Base-by-base conservation (phyloP, 106 monocot genomes). In the Iris macrosiphon region DNA sequence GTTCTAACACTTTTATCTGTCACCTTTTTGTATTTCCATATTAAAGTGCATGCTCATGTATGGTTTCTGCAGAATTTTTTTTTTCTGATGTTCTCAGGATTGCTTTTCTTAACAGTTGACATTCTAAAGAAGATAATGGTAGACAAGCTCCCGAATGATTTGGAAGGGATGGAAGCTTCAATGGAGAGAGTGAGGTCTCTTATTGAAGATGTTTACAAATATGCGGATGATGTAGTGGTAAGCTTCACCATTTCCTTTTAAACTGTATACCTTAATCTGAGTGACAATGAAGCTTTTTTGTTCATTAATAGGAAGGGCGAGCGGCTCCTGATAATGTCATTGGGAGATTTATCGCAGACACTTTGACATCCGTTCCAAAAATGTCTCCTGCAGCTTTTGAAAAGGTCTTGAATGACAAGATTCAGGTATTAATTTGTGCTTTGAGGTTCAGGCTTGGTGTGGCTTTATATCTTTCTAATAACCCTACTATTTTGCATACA, bases 111-210 rank as follows among this genome's bases (percentile, higher is more conserved):
- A 8, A 8, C 76, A 93, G 88, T 78, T 84, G 93, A 84, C 31
- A 66, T 84, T 62, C 61, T 87, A 43, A 93, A 93, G 72, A 74
- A 48, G 17, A 72, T 77, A 17, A 53, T 49, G 34, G 72, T 76
- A 16, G 81, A 93, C 44, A 93, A 93, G 54, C 74, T 88, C 35
- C 93, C 88, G 1, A 84, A 71, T 78, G 93, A 93, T 60, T 57
- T 93, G 63, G 93, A 93, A 72, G 88, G 75, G 60, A 93, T 93
- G 68, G 93, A 93, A 62, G 63, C 80, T 23, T 74, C 93, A 12
- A 78, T 93, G 74, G 69, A 77, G 41, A 71, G 77, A 45, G 25
- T 88, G 20, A 67, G 49, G 15, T 31, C 70, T 49, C 56, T 93
- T 4, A 78, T 93, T 47, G 80, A 93, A 45, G 93, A 93, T 57